phyloP scores from a whole-genome alignment of 805 yeast genomes.

The Hagleromyces aurorensis region DNA sequence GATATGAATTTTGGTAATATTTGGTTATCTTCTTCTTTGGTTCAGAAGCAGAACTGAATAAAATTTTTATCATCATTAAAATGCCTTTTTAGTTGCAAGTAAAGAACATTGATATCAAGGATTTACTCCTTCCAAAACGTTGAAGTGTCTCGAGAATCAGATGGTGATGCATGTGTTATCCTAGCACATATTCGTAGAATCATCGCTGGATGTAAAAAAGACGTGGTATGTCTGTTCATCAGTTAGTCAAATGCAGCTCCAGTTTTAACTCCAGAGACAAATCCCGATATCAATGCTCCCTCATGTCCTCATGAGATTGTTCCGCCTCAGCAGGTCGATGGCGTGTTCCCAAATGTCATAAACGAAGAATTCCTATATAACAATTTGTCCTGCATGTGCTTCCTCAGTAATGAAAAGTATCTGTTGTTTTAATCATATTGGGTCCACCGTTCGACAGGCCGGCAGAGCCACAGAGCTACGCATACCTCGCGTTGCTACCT shows the following conservation, averaged over 20 bases:
- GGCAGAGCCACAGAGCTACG: no score
- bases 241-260: slow-evolving; percentile 9
- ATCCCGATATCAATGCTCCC: slow-evolving; percentile 14
- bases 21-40: slow-evolving; percentile 66
- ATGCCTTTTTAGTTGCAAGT: slow-evolving; percentile 3
- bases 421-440: slow-evolving; percentile 31
- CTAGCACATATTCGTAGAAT: slow-evolving; percentile 58
- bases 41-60: slow-evolving; percentile 98
- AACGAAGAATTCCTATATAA: slow-evolving; percentile 68
- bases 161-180: slow-evolving; percentile 95
- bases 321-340: slow-evolving; percentile 3
- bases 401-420: slow-evolving; percentile 48
- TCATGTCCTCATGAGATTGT: slow-evolving; percentile 25
- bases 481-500: no score
- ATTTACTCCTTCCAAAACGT: no score
- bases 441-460: no score
- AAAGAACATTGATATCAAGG: no score
- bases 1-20: slow-evolving; percentile 53
- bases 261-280: not conserved
- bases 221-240: slow-evolving; percentile 36
- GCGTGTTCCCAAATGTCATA: slow-evolving; percentile 39
- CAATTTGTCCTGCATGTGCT: slow-evolving; percentile 68
- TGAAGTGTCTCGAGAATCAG: no score
- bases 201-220: slow-evolving; percentile 34
- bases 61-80: slow-evolving; percentile 27